Conservation (phyloP, 23 red algal species). For the Gracilariopsis chorda region DNA sequence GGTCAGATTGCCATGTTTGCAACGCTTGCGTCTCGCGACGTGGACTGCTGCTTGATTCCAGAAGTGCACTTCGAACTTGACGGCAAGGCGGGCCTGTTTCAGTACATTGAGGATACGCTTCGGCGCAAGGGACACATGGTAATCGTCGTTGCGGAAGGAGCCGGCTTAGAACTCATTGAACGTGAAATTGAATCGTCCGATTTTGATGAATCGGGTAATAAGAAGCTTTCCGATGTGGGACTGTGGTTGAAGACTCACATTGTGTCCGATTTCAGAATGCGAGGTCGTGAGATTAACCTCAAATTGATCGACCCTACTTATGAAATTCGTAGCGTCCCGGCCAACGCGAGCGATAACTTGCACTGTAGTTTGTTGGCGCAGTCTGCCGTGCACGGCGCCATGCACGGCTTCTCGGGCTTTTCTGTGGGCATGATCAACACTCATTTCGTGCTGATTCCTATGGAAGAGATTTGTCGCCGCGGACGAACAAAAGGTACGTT, state of each 20-base stretch:
- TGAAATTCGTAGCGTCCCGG: conserved; percentile 84
- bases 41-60: conserved; percentile 96
- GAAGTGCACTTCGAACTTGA: conserved; percentile 93
- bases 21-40: conserved; percentile 84
- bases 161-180: conserved; percentile 71
- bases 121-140: conserved; percentile 75
- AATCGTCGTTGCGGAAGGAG: conserved; percentile 97
- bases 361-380: conserved; percentile 91
- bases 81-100: conserved; percentile 80
- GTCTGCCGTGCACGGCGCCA: conserved; percentile 86
- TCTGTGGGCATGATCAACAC: conserved; percentile 86
- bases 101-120: conserved; percentile 80
- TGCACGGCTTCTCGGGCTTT: conserved; percentile 93
- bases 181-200: background rate
- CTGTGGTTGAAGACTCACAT: conserved; percentile 81
- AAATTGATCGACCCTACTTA: conserved; percentile 97
- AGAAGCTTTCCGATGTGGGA: conserved; percentile 90
- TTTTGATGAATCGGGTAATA: conserved; percentile 77
- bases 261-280: conserved; percentile 39
- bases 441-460: conserved; percentile 92
- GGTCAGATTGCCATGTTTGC: conserved; percentile 97
- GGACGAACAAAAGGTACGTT: conserved; percentile 67
- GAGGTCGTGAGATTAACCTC: conserved; percentile 76
- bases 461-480: conserved; percentile 76
- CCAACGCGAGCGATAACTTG: conserved; percentile 88